Base-by-base conservation (phyloP, 352 stramenopile species). In the Pythium folliculosum region DNA sequence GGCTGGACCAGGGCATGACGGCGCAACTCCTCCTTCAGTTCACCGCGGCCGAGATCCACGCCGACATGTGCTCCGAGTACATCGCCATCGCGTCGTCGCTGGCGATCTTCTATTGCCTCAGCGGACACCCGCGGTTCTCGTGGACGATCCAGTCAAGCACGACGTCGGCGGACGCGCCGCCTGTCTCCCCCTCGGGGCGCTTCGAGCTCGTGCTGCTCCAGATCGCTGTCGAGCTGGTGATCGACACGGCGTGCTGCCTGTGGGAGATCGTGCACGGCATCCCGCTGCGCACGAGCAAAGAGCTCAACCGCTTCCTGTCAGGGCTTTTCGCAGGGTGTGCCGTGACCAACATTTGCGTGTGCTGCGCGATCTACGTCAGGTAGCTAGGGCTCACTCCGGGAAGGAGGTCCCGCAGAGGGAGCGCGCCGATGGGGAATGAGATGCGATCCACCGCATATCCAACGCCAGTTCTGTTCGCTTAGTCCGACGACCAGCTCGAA, bases 61-160 rank as follows among this genome's bases (percentile, higher is more conserved):
- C n/a, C n/a, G n/a, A n/a, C n/a, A n/a, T n/a, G n/a, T n/a, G n/a
- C n/a, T n/a, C 75, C 49, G 72, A 82, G 70, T 77, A 79, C 51
- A 77, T 82, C 25, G 71, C 72, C 1, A 79, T 77, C 43, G 59
- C 40, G 19, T 82, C 69, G 50, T 75, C 69, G 9, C 59, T 70
- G 7, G 69, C 69, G 6, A 77, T 77, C 16, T 73, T 62, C 60
- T 71, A 65, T 22, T 74, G 55, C 25, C 56, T 82, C 17, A 53
- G 60, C 7, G 49, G 45, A 3, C 62, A 76, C 43, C 45, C 65
- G 0, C 56, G 67, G 23, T 70, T 74, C 30, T 56, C 50, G 12
- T 81, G 71, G 71, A 48, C 4, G 22, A 21, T 27, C n/a, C 23
- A 66, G 35, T 53, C 32, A 6, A 19, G 22, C 38, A 12, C 27